Percentiles rank a stretch among this genome's conserved stretches.
These are phyloP conservation scores for Mucor mucedo DNA, from an alignment of 371 early-diverging fungal genomes.

Conservation along the genomic window DNA sequence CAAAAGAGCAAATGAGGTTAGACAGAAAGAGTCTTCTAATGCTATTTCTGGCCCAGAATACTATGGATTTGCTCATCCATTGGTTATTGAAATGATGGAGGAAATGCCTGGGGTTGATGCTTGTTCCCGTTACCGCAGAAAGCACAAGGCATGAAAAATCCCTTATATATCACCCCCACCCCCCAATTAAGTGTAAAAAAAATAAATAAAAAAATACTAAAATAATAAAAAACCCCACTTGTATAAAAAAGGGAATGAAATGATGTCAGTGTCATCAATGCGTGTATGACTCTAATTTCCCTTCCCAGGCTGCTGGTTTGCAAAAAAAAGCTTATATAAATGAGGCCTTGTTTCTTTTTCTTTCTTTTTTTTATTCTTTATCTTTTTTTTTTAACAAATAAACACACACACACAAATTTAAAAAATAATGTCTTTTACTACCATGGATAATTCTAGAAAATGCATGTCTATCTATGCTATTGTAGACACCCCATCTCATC, in stretches of 20 bases:
- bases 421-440: conserved; percentile 5
- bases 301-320: background rate
- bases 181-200: too few relatives aligned
- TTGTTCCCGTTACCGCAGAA: conserved; percentile 49
- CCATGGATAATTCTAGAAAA: conserved; percentile 33
- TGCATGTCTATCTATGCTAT: conserved; percentile 43
- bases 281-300: background rate
- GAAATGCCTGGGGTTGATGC: conserved; percentile 75
- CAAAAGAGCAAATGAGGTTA: conserved; percentile 74
- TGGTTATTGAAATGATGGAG: conserved; percentile 87
- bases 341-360: conserved; percentile 6
- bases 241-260: background rate
- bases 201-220: conserved; percentile 1
- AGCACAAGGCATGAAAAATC: background rate
- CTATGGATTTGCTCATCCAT: conserved; percentile 88
- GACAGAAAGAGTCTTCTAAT: conserved; percentile 74
- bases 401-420: background rate
- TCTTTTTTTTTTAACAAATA: background rate
- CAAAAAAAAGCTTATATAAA: conserved; percentile 4
- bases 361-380: conserved; percentile 10
- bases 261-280: conserved; percentile 15
- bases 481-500: conserved; percentile 25
- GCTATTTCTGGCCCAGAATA: conserved; percentile 91
- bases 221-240: background rate
- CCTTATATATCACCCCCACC: background rate